These are phyloP conservation scores for Sporothrix luriei DNA, from an alignment of 2,329 filamentous ascomycete genomes.

Conservation along the genomic window DNA sequence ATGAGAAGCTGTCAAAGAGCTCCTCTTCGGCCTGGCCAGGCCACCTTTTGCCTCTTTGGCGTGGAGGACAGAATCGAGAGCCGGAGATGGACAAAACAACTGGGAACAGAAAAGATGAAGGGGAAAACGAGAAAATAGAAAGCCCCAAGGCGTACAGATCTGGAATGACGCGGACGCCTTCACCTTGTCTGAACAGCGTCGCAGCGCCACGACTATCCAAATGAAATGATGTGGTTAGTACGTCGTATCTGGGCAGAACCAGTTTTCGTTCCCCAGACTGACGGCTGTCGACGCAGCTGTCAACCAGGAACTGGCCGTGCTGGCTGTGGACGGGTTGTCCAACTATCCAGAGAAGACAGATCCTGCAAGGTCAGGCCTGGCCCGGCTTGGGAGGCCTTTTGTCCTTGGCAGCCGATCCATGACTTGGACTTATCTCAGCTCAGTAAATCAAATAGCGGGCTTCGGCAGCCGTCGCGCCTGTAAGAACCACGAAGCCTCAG, in stretches of 20 bases:
- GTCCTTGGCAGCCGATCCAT: conserved; percentile 14
- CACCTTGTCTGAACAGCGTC: conserved; percentile 3
- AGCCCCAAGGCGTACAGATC: no score
- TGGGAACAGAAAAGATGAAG: background rate
- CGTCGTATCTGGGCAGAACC: background rate
- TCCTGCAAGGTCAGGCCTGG: background rate
- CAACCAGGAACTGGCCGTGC: background rate
- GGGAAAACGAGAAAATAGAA: background rate
- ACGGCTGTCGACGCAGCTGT: background rate
- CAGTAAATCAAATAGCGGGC: background rate
- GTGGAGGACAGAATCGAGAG: background rate
- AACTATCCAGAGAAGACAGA: background rate
- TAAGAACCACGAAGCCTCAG: background rate
- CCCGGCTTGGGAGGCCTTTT: conserved; percentile 12
- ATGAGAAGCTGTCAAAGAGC: conserved; percentile 24
- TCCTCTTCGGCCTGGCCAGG: conserved; percentile 1
- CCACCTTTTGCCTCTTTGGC: background rate
- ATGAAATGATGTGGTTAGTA: conserved; percentile 5
- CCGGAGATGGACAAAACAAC: background rate
- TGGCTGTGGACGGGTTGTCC: no score
- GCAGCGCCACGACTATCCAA: conserved; percentile 17
- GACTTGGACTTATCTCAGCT: background rate
- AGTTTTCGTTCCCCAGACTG: background rate
- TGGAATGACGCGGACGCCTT: background rate
- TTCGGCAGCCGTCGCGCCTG: no score